These are phyloP conservation scores for Tuber microsphaerosporum DNA, from an alignment of 495 filamentous ascomycete species.

Conservation along the genomic window DNA sequence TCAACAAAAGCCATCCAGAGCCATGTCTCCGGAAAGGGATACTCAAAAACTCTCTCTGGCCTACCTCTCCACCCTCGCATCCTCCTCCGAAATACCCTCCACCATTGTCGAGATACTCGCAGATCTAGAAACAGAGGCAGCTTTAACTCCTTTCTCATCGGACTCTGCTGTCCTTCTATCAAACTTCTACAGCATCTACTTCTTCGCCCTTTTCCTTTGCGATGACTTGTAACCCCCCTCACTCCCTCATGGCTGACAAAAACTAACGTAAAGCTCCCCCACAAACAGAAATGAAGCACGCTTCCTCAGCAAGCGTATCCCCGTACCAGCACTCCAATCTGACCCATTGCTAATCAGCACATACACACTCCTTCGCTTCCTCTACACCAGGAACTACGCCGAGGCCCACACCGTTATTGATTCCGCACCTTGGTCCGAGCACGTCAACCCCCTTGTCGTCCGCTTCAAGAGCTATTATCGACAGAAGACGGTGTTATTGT, in stretches of 20 bases:
- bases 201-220: slow-evolving; percentile 51
- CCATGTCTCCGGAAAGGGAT: slow-evolving; percentile 5
- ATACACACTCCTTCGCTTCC: slow-evolving; percentile 46
- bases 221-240: slow-evolving; percentile 47
- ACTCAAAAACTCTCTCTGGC: slow-evolving; percentile 23
- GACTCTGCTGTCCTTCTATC: slow-evolving; percentile 43
- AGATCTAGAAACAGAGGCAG: slow-evolving; percentile 47
- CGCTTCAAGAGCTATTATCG: slow-evolving; percentile 47
- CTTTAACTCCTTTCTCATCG: slow-evolving; percentile 38
- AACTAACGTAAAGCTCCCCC: background rate
- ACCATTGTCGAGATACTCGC: slow-evolving; percentile 47
- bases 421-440: slow-evolving; percentile 46
- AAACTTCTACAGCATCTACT: slow-evolving; percentile 50
- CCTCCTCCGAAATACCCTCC: slow-evolving; percentile 43
- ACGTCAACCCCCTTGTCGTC: slow-evolving; percentile 43
- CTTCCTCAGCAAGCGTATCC: slow-evolving; percentile 49
- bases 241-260: background rate
- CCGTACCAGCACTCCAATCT: slow-evolving; percentile 42
- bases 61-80: slow-evolving; percentile 44
- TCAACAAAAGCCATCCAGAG: background rate
- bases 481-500: slow-evolving; percentile 47
- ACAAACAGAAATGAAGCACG: slow-evolving; percentile 49
- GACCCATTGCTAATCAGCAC: slow-evolving; percentile 48
- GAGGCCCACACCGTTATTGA: slow-evolving; percentile 46
- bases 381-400: slow-evolving; percentile 49